phyloP scores from a whole-genome alignment of 1,284 basidiomycete genomes.

The Kalmanozyma brasiliensis region DNA sequence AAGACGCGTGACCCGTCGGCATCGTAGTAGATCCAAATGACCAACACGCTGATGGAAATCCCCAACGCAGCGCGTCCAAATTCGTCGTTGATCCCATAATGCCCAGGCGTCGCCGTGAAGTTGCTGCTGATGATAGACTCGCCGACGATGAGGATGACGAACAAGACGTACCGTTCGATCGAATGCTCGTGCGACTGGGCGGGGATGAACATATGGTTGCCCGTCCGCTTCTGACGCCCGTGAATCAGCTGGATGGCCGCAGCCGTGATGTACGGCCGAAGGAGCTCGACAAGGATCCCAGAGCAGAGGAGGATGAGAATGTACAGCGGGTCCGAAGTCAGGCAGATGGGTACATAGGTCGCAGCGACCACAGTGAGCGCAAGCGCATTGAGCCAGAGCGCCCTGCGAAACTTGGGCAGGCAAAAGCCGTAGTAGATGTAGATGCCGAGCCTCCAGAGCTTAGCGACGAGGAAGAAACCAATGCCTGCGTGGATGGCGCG shows the following conservation, averaged over 20 bases:
- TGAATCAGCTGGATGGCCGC: slow-evolving; percentile 50
- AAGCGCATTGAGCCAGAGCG: slow-evolving; percentile 56
- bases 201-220: slow-evolving; percentile 57
- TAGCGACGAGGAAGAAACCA: slow-evolving; percentile 62
- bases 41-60: slow-evolving; percentile 57
- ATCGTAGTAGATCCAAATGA: slow-evolving; percentile 65
- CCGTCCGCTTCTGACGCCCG: slow-evolving; percentile 35
- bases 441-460: slow-evolving; percentile 47
- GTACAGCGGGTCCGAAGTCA: slow-evolving; percentile 24
- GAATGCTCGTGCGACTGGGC: slow-evolving; percentile 58
- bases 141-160: slow-evolving; percentile 63
- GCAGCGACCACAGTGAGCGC: slow-evolving; percentile 43
- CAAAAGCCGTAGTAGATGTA: slow-evolving; percentile 59
- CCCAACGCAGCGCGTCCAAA: slow-evolving; percentile 58
- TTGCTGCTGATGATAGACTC: slow-evolving; percentile 55
- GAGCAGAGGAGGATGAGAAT: slow-evolving; percentile 49
- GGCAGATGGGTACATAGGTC: slow-evolving; percentile 59
- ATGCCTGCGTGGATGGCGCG: slow-evolving; percentile 50
- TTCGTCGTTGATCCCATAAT: slow-evolving; percentile 39
- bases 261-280: slow-evolving; percentile 46
- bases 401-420: slow-evolving; percentile 61
- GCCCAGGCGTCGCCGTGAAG: slow-evolving; percentile 31
- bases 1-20: slow-evolving; percentile 60
- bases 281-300: slow-evolving; percentile 55
- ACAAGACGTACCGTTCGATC: slow-evolving; percentile 57